Conservation (phyloP, 2,329 filamentous ascomycete genomes). For the Hypoxylon sp. region DNA sequence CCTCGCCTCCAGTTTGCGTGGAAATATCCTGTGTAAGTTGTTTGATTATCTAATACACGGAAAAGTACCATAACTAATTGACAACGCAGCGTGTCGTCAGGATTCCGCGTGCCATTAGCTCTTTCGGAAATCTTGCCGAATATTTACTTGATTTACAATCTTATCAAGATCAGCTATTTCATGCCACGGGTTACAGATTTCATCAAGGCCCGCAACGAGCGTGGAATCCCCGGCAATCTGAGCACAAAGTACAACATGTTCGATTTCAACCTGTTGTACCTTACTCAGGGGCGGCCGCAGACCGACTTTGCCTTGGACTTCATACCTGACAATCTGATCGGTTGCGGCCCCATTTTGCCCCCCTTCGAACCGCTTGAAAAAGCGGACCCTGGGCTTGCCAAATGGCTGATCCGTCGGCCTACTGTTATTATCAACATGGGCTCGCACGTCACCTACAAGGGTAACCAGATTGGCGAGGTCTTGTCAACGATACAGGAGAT, state of each 20-base stretch:
- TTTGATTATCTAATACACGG: no score
- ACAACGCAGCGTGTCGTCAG: conserved; percentile 10
- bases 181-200: conserved; percentile 8
- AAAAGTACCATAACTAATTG: background rate
- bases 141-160: conserved; percentile 21
- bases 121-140: conserved; percentile 12
- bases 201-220: conserved; percentile 20
- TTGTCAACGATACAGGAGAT: conserved; percentile 6
- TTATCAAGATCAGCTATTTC: conserved; percentile 15
- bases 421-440: conserved; percentile 25
- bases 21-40: conserved; percentile 21
- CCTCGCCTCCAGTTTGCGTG: conserved; percentile 13
- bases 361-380: conserved; percentile 16
- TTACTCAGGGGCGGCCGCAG: conserved; percentile 12
- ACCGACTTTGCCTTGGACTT: conserved; percentile 9
- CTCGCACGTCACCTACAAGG: conserved; percentile 21
- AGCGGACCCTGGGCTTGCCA: conserved; percentile 16
- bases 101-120: conserved; percentile 18
- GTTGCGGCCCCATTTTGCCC: conserved; percentile 19
- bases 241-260: conserved; percentile 25
- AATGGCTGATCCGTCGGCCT: conserved; percentile 8
- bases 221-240: conserved; percentile 15
- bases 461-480: conserved; percentile 15
- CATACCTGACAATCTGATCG: conserved; percentile 17
- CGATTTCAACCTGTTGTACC: conserved; percentile 10